Conservation (phyloP, 305 asterid species). For the Solanum hybrid region DNA sequence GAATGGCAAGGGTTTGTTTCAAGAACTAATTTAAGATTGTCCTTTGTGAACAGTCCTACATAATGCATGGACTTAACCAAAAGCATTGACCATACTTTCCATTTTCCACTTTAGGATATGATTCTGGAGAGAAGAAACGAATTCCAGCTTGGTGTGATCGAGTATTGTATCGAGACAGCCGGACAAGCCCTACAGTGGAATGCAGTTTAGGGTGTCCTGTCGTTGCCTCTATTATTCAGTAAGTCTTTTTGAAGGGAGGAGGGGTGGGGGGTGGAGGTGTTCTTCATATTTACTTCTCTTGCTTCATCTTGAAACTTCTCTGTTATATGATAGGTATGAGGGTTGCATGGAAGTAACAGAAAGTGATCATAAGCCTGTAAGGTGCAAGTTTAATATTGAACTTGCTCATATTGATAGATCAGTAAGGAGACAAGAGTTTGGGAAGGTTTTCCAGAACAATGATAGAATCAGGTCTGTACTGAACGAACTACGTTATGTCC, state of each 20-base stretch:
- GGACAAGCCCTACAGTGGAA: slow-evolving; percentile 36
- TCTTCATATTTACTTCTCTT: not conserved
- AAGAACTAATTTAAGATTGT: not conserved
- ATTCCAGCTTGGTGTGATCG: slow-evolving; percentile 98
- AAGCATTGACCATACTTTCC: not conserved
- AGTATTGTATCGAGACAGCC: slow-evolving; percentile 66
- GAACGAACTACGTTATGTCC: slow-evolving; percentile 49
- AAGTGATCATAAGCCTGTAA: slow-evolving; percentile 92
- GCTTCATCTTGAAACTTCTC: not conserved
- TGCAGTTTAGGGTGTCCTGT: slow-evolving; percentile 92
- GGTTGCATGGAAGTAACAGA: slow-evolving; percentile 92
- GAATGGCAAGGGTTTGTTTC: not conserved
- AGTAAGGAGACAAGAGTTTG: slow-evolving; percentile 65
- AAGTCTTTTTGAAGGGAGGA: slow-evolving; percentile 13
- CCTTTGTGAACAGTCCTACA: not conserved
- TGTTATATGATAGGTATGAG: slow-evolving; percentile 43
- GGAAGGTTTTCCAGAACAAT: slow-evolving; percentile 46
- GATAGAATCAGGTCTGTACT: slow-evolving; percentile 30
- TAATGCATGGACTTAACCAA: not conserved
- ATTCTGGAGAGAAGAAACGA: slow-evolving; percentile 92
- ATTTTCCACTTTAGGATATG: slow-evolving; percentile 50
- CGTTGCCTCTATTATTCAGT: slow-evolving; percentile 68
- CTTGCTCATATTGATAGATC: slow-evolving; percentile 78
- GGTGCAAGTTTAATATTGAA: slow-evolving; percentile 78
- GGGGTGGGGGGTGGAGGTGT: not conserved